A percentile compares a stretch with the other conserved stretches of the same genome.
Evolutionary conservation across 495 filamentous ascomycete species (phyloP).

Genomic region (Endocarpon pusillum): DNA sequence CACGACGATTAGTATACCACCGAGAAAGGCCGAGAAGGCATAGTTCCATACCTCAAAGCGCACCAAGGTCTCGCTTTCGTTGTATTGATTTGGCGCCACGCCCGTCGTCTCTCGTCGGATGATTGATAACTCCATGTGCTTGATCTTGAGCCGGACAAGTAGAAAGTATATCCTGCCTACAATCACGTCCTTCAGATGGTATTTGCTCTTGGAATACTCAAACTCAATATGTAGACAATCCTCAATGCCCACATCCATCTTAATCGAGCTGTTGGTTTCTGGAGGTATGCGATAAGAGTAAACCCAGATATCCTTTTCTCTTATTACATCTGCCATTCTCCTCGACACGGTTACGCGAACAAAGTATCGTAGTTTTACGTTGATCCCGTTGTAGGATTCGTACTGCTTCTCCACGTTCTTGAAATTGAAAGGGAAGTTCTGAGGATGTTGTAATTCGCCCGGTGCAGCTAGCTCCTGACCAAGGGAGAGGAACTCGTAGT

Average conservation of each 20-base stretch:
- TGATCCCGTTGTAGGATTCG: conserved; percentile 99
- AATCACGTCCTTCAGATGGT: conserved; percentile 98
- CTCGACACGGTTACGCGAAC: conserved; percentile 90
- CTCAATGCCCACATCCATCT: conserved; percentile 99
- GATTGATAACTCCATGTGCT: conserved; percentile 98
- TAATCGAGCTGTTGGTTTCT: conserved; percentile 94
- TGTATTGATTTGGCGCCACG: conserved; percentile 98
- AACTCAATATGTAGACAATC: conserved; percentile 99
- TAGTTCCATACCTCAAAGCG: conserved; percentile 70
- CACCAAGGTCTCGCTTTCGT: conserved; percentile 96
- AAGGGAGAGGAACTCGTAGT: conserved; percentile 95
- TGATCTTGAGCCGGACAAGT: conserved; percentile 95
- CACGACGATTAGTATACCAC: conserved; percentile 2
- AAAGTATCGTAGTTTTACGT: conserved; percentile 96
- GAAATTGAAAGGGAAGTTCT: conserved; percentile 99
- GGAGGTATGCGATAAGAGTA: conserved; percentile 97
- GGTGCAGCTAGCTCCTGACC: conserved; percentile 92
- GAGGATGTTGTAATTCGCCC: conserved; percentile 93
- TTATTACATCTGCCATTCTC: conserved; percentile 91
- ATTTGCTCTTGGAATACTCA: conserved; percentile 97
- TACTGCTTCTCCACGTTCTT: conserved; percentile 99
- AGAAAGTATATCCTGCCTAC: conserved; percentile 98
- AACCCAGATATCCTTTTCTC: conserved; percentile 99
- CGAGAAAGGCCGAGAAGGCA: background rate
- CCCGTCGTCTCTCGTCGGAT: conserved; percentile 95